Evolutionary conservation across 2,329 filamentous ascomycete species (phyloP).

Genomic region (Phialophora expanda): DNA sequence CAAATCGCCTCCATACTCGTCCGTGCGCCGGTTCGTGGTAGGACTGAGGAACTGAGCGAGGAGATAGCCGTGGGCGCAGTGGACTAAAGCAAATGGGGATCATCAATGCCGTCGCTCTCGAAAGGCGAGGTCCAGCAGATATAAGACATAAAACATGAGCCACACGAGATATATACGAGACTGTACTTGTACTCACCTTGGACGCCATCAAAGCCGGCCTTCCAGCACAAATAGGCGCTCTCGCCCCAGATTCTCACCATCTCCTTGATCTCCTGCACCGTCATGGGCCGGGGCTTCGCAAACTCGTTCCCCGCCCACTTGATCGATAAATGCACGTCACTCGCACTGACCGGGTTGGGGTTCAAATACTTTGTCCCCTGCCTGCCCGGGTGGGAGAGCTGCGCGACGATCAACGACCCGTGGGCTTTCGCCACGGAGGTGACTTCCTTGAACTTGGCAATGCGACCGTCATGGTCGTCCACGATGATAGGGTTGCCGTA

Average conservation of each 20-base stretch:
- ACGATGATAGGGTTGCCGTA: conserved; percentile 66
- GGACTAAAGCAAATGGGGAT: conserved; percentile 29
- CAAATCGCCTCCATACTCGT: conserved; percentile 57
- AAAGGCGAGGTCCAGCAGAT: neutral
- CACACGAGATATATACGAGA: too few species aligned
- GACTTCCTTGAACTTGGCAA: conserved; percentile 63
- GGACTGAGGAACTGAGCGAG: conserved; percentile 41
- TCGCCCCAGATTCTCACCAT: conserved; percentile 33
- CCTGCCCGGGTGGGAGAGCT: conserved; percentile 68
- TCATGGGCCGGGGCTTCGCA: conserved; percentile 45
- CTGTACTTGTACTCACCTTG: conserved; percentile 24
- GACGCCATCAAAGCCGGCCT: conserved; percentile 38
- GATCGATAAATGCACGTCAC: conserved; percentile 55
- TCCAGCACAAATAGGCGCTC: conserved; percentile 33
- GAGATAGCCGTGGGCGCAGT: conserved; percentile 42
- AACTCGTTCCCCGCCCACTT: conserved; percentile 44
- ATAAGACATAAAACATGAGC: neutral
- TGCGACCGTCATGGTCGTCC: conserved; percentile 58
- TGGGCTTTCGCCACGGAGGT: conserved; percentile 62
- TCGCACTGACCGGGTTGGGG: conserved; percentile 58
- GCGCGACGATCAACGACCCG: conserved; percentile 63
- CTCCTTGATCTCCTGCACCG: conserved; percentile 38
- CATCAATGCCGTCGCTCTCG: neutral
- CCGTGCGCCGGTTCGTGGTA: conserved; percentile 38
- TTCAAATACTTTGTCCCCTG: conserved; percentile 57